Evolutionary conservation across 345 rosid species (phyloP).

Genomic region (Rhodomyrtus tomentosa): DNA sequence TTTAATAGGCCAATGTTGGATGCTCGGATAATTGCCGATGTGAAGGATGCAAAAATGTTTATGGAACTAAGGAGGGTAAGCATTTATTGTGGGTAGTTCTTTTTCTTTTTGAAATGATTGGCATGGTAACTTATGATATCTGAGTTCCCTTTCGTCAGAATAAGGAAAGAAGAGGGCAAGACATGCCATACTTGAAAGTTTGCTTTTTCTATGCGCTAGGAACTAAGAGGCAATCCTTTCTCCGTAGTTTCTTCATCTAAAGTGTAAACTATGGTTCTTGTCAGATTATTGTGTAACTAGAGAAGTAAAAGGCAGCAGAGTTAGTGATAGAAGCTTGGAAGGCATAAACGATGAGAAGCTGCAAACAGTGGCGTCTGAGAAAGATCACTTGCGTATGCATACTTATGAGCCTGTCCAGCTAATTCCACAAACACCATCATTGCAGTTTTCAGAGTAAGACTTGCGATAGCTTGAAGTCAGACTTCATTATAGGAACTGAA

Average conservation of each 20-base stretch:
- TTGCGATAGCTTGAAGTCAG: not conserved
- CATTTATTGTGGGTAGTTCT: not conserved
- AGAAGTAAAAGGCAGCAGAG: conserved; percentile 17
- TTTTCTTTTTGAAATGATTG: not conserved
- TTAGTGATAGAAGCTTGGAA: not conserved
- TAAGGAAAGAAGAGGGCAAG: not conserved
- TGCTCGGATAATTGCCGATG: conserved; percentile 61
- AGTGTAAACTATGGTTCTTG: not conserved
- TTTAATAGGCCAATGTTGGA: conserved; percentile 36
- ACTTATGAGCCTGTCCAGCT: conserved; percentile 13
- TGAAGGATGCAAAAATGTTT: conserved; percentile 51
- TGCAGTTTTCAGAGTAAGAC: conserved; percentile 31
- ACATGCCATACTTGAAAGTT: not conserved
- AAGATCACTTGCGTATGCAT: conserved; percentile 10
- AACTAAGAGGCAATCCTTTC: not conserved
- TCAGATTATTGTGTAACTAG: conserved; percentile 23
- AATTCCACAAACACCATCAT: conserved; percentile 36
- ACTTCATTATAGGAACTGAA: not conserved
- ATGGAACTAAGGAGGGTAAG: conserved; percentile 48
- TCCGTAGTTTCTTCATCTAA: not conserved
- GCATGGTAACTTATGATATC: not conserved
- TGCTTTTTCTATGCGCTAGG: not conserved
- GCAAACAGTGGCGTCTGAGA: conserved; percentile 8
- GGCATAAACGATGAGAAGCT: conserved; percentile 9
- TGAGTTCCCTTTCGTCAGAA: not conserved